Conservation (phyloP, 768 basidiomycete species). For the Neoboletus brunneissimus region DNA sequence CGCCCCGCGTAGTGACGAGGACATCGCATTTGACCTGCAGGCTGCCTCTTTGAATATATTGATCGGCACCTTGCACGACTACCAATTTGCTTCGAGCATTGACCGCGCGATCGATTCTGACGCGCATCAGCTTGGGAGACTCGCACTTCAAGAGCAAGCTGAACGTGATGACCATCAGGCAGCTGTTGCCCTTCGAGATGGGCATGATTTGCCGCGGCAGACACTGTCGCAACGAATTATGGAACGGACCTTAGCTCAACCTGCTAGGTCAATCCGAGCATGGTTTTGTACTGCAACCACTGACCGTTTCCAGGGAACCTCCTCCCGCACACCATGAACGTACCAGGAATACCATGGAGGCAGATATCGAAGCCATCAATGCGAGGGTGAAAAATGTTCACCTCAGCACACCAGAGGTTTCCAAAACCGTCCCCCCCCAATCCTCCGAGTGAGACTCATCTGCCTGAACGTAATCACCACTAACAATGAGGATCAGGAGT, state of each 20-base stretch:
- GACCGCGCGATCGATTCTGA: slow-evolving; percentile 40
- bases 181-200: slow-evolving; percentile 38
- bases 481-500: neutral
- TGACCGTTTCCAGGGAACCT: slow-evolving; percentile 11
- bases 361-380: neutral
- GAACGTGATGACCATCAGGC: slow-evolving; percentile 42
- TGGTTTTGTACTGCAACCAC: neutral
- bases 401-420: neutral
- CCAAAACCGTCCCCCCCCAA: neutral
- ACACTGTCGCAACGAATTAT: slow-evolving; percentile 17
- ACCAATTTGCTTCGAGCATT: slow-evolving; percentile 41
- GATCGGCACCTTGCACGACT: slow-evolving; percentile 35
- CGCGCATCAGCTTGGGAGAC: slow-evolving; percentile 29
- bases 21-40: slow-evolving; percentile 44
- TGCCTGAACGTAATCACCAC: neutral
- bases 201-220: slow-evolving; percentile 18
- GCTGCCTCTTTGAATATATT: slow-evolving; percentile 33
- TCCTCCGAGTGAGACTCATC: slow-evolving; percentile 1
- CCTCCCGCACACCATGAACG: neutral
- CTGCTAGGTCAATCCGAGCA: slow-evolving; percentile 2
- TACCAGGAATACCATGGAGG: neutral
- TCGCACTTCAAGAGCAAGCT: slow-evolving; percentile 35
- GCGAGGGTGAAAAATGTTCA: neutral
- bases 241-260: neutral
- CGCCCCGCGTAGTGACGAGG: slow-evolving; percentile 39